These are phyloP conservation scores for Suhomyces faveliae DNA, from an alignment of 805 yeast species.

Conservation along the genomic window DNA sequence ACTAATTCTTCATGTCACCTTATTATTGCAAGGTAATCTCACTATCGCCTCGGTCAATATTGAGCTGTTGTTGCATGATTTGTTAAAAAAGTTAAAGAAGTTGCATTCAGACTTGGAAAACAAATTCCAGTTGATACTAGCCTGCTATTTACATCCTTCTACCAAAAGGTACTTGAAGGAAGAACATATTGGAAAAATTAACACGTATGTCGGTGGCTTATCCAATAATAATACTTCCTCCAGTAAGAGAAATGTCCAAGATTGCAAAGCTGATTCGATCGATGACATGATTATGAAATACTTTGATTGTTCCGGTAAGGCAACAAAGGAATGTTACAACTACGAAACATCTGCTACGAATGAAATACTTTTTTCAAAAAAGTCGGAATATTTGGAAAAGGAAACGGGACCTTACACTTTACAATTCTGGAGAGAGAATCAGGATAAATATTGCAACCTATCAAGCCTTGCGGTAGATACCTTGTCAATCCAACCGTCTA, in stretches of 20 bases:
- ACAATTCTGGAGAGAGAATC: conserved; percentile 21
- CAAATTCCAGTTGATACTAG: conserved; percentile 13
- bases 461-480: conserved; percentile 13
- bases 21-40: conserved; percentile 5
- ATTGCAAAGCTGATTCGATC: conserved; percentile 4
- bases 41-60: neutral
- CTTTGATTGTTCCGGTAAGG: conserved; percentile 28
- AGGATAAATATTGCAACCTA: conserved; percentile 16
- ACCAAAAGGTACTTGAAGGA: conserved; percentile 21
- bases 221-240: neutral
- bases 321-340: conserved; percentile 23
- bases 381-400: conserved; percentile 10
- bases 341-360: conserved; percentile 24
- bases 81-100: conserved; percentile 9
- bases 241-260: neutral
- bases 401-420: conserved; percentile 17
- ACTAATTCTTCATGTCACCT: conserved; percentile 16
- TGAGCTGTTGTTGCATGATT: conserved; percentile 7
- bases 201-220: neutral
- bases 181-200: neutral
- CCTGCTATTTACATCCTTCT: conserved; percentile 24
- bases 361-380: conserved; percentile 12
- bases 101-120: conserved; percentile 15
- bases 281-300: conserved; percentile 24
- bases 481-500: conserved; percentile 18